Conservation (phyloP, 2,329 filamentous ascomycete genomes). For the Trichoderma hamatum region DNA sequence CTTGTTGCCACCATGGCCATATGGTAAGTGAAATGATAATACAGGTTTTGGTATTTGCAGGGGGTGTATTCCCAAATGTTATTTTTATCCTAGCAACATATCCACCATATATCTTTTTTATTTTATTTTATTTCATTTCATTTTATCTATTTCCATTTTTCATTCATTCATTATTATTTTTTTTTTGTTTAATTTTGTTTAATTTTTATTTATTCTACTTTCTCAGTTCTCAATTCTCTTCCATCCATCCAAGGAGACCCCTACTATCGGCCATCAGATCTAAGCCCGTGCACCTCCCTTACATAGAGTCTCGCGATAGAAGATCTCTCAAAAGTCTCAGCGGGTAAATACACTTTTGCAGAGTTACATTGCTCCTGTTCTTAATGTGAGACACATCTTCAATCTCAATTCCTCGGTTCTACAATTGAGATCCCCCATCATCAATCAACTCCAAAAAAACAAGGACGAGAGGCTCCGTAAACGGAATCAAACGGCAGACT, state of each 20-base stretch:
- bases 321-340: not conserved
- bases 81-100: not conserved
- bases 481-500: not conserved
- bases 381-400: not conserved
- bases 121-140: not conserved
- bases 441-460: not conserved
- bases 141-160: not conserved
- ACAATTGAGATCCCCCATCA: not conserved
- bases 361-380: not conserved
- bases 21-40: not conserved
- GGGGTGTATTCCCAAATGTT: not conserved
- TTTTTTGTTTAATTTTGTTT: not conserved
- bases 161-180: not conserved
- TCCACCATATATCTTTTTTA: not conserved
- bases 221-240: not conserved
- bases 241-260: not conserved
- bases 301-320: not conserved
- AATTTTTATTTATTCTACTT: not conserved
- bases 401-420: not conserved
- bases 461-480: not conserved
- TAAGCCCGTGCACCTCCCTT: not conserved
- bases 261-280: conserved; percentile 7
- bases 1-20: not conserved
- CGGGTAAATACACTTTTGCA: not conserved
- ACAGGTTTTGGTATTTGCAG: not conserved